Conservation (phyloP, 768 basidiomycete genomes). For the Lentinus brumalis region DNA sequence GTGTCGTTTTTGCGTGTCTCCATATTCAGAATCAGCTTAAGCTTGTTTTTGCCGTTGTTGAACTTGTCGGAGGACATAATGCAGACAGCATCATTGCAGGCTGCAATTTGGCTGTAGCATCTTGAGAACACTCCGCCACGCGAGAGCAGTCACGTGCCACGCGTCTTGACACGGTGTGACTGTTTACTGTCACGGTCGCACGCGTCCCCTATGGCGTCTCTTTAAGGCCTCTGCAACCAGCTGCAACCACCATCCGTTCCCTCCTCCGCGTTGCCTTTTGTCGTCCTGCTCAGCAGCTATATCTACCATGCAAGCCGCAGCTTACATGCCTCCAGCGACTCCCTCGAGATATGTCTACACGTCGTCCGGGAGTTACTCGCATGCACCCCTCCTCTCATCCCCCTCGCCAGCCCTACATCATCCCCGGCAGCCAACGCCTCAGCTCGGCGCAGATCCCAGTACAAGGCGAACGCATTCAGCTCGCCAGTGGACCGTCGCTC, state of each 20-base stretch:
- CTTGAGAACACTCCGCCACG: too few species aligned
- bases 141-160: not conserved
- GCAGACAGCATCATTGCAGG: too few species aligned
- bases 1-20: too few species aligned
- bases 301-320: conserved; percentile 5
- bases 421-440: conserved; percentile 49
- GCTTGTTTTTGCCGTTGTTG: too few species aligned
- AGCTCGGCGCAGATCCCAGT: conserved; percentile 57
- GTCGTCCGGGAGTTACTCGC: not conserved
- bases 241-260: not conserved
- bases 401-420: conserved; percentile 47
- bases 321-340: conserved; percentile 8
- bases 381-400: conserved; percentile 43
- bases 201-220: not conserved
- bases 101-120: too few species aligned
- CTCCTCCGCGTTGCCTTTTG: not conserved
- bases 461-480: conserved; percentile 43
- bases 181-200: not conserved
- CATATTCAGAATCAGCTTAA: too few species aligned
- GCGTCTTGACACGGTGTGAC: not conserved
- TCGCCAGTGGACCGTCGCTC: conserved; percentile 31
- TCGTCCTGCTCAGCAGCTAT: not conserved
- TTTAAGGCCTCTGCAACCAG: not conserved
- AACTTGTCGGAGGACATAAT: too few species aligned
- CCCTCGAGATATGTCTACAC: not conserved